Evolutionary conservation across 2,329 filamentous ascomycete species (phyloP).

Genomic region (Neoscytalidium dimidiatum): DNA sequence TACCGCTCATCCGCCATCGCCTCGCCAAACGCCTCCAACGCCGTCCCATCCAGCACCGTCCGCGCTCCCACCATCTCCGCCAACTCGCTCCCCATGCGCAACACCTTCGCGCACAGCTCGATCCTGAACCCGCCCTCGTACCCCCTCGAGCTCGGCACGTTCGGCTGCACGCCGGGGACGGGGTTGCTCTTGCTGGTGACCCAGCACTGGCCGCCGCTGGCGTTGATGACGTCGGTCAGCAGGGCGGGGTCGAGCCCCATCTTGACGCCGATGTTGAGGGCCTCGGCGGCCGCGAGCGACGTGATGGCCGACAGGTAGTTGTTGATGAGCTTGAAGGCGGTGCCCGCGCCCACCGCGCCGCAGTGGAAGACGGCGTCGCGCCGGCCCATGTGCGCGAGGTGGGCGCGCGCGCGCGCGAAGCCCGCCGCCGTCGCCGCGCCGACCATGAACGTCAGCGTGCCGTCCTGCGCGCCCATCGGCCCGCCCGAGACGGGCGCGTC

Average conservation of each 20-base stretch:
- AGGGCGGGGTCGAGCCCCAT: slow-evolving; percentile 66
- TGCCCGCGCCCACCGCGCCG: slow-evolving; percentile 78
- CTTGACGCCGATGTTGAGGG: slow-evolving; percentile 65
- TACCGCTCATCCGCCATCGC: slow-evolving; percentile 56
- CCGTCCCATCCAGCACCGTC: slow-evolving; percentile 52
- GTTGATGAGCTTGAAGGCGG: slow-evolving; percentile 92
- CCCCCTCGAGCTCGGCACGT: slow-evolving; percentile 72
- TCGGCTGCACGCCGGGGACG: slow-evolving; percentile 78
- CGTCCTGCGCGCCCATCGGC: slow-evolving; percentile 84
- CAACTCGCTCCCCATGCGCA: slow-evolving; percentile 56
- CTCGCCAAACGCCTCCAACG: slow-evolving; percentile 54
- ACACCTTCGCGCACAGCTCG: slow-evolving; percentile 62
- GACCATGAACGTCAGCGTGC: slow-evolving; percentile 94
- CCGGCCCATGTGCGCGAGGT: slow-evolving; percentile 81
- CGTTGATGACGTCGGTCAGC: slow-evolving; percentile 85
- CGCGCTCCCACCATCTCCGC: slow-evolving; percentile 53
- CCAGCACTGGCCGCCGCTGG: slow-evolving; percentile 91
- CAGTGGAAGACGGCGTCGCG: slow-evolving; percentile 73
- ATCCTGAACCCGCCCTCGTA: slow-evolving; percentile 61
- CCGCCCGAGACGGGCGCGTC: slow-evolving; percentile 98
- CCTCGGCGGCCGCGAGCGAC: slow-evolving; percentile 73
- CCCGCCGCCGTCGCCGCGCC: slow-evolving; percentile 66
- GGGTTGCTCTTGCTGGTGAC: slow-evolving; percentile 95
- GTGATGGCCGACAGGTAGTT: slow-evolving; percentile 95
- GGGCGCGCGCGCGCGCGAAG: slow-evolving; percentile 59